Evolutionary conservation across 202 grass and related monocot genomes (phyloP).

Genomic region (Zizania palustris): DNA sequence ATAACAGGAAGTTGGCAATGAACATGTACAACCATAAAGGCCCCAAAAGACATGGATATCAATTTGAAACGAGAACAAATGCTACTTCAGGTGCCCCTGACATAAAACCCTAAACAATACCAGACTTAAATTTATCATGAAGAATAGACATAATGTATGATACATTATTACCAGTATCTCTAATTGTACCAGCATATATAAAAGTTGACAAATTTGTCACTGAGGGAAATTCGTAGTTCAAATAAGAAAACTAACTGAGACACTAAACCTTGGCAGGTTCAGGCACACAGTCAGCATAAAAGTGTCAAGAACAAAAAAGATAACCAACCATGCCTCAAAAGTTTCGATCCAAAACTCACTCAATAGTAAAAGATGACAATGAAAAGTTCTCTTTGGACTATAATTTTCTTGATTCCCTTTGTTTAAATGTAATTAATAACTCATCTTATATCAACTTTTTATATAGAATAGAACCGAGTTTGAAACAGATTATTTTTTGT

Average conservation of each 20-base stretch:
- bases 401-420: background rate
- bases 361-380: background rate
- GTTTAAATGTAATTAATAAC: background rate
- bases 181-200: background rate
- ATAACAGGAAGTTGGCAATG: background rate
- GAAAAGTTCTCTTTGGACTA: background rate
- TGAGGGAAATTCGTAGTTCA: background rate
- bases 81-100: background rate
- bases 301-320: background rate
- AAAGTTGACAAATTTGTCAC: background rate
- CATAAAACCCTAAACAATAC: background rate
- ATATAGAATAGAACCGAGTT: background rate
- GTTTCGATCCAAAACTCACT: background rate
- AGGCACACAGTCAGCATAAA: background rate
- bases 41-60: background rate
- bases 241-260: background rate
- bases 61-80: background rate
- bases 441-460: background rate
- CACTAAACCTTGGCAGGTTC: background rate
- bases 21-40: background rate
- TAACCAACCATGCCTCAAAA: background rate
- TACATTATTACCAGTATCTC: background rate
- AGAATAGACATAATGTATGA: background rate
- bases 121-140: too few species aligned
- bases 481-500: background rate